Evolutionary conservation across 176 grass and related monocot species (phyloP), one percentile per base, ranked within the genome.

Genomic region (Zoysia japonica): DNA sequence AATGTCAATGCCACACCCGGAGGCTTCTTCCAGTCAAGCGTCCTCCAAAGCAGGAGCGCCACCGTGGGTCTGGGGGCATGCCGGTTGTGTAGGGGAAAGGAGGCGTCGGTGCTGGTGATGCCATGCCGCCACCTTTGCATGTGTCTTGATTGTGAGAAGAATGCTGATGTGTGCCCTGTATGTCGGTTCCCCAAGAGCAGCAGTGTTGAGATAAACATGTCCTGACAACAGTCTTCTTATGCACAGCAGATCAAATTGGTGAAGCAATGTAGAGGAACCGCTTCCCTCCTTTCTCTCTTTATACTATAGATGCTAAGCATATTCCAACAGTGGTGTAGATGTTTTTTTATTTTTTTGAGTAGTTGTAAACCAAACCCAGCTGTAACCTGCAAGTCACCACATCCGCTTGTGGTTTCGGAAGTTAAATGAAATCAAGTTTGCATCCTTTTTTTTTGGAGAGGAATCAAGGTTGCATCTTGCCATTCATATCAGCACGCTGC

Each of bases 91-190:
- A 55, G 35, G 0, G 12, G 3, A 2, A 79, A 59, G 54, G 91
- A 90, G 64, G 85, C 78, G 2, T 66, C 74, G 0, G 72, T 93
- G 47, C 81, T 93, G 67, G 76, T 93, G 84, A 74, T 93, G 68
- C 87, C 91, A 0, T 93, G 91, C 82, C 78, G 85, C 56, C 91
- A 93, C 70, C 87, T 93, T 4, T 90, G 88, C 85, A 19, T 90
- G 60, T 93, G 91, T 7, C 2, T 19, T 0, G 82, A 85, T 5
- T 93, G 91, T 12, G 85, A 93, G 47, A 55, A 63, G 59, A 35
- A 55, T 45, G 38, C 86, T 6, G 69, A 76, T 4, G 49, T 75
- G 1, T 93, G 91, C 59, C 91, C 91, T 0, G 55, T 84, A 11
- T 93, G 90, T 9, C 76, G 70, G 46, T 81, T 83, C 84, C 77